Percentiles rank a stretch among this genome's conserved stretches.
Conservation (phyloP, 495 filamentous ascomycete species). For the Trichoderma erinaceum region DNA sequence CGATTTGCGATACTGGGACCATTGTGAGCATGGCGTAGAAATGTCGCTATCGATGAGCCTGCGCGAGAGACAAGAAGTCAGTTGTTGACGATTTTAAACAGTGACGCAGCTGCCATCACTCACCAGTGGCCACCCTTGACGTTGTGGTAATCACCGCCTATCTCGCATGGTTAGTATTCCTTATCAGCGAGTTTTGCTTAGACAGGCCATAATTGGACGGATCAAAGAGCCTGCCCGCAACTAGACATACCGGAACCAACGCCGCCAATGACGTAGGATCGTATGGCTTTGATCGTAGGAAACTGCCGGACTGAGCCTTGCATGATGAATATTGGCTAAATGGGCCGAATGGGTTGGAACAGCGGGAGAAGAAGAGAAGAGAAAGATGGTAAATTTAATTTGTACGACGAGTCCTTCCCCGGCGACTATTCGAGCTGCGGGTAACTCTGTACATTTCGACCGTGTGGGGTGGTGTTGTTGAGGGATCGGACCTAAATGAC, state of each 20-base stretch:
- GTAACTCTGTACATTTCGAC: neutral
- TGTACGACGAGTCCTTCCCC: too few species aligned
- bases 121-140: conserved; percentile 84
- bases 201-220: neutral
- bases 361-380: neutral
- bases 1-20: conserved; percentile 79
- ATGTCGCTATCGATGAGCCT: conserved; percentile 86
- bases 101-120: conserved; percentile 16
- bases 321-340: neutral
- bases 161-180: conserved; percentile 6
- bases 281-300: conserved; percentile 70
- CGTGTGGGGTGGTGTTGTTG: conserved; percentile 7
- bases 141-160: conserved; percentile 88
- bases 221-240: neutral
- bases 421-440: neutral
- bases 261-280: conserved; percentile 76
- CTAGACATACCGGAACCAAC: conserved; percentile 61
- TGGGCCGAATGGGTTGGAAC: neutral
- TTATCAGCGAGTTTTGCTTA: neutral
- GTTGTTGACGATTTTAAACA: neutral
- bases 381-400: neutral
- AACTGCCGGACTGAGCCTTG: conserved; percentile 49
- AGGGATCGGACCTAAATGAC: neutral
- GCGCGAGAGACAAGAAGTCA: conserved; percentile 10
- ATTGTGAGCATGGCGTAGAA: conserved; percentile 83